A percentile compares a stretch with the other conserved stretches of the same genome.
Evolutionary conservation across 2,329 filamentous ascomycete genomes (phyloP).

Genomic region (Diaporthe helianthi): DNA sequence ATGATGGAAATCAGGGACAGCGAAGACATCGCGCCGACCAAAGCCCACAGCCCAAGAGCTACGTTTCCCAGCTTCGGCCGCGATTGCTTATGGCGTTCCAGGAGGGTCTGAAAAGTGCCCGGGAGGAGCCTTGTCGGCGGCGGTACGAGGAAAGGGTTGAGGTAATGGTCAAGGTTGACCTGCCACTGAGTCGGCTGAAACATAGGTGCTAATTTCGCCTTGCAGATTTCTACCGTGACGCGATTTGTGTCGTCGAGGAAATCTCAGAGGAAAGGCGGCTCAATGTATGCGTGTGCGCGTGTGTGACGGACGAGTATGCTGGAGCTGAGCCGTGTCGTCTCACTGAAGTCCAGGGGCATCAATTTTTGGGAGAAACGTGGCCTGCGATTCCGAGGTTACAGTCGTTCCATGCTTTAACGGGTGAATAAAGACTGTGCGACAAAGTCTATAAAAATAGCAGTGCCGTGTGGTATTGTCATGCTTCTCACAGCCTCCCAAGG

Average conservation of each 20-base stretch:
- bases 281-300: background rate
- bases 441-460: background rate
- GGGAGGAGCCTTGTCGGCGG: slow-evolving; percentile 72
- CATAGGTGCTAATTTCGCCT: slow-evolving; percentile 3
- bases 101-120: slow-evolving; percentile 68
- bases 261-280: background rate
- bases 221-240: background rate
- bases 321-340: background rate
- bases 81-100: slow-evolving; percentile 64
- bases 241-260: background rate
- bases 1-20: slow-evolving; percentile 66
- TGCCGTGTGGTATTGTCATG: slow-evolving; percentile 5
- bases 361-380: background rate
- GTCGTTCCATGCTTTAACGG: background rate
- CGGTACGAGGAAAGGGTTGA: slow-evolving; percentile 74
- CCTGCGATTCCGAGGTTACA: background rate
- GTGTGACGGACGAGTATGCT: background rate
- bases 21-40: slow-evolving; percentile 69
- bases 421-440: background rate
- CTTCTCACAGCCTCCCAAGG: background rate
- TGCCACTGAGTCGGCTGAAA: slow-evolving; percentile 48
- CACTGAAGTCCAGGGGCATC: background rate
- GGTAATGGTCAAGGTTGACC: slow-evolving; percentile 78
- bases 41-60: slow-evolving; percentile 65
- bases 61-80: slow-evolving; percentile 61